Conservation (phyloP, 352 stramenopile species). For the Phytopythium vexans region DNA sequence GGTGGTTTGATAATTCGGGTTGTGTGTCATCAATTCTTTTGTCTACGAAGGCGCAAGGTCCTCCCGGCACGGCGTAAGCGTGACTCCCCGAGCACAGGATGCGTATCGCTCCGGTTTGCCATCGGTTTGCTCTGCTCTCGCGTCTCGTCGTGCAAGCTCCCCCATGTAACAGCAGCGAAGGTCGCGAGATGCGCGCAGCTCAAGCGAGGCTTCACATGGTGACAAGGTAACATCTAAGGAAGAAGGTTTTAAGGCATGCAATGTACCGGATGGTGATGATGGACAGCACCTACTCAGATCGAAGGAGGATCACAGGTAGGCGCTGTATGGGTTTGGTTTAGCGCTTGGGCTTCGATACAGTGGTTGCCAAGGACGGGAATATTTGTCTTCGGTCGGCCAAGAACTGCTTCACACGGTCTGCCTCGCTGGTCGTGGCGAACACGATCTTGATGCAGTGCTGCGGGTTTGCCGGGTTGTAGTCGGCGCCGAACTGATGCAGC, state of each 20-base stretch:
- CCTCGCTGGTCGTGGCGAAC: constrained; percentile 44
- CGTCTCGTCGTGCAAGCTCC: too few species aligned
- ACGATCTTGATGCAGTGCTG: constrained; percentile 58
- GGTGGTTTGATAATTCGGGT: constrained; percentile 31
- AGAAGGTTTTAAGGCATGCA: too few species aligned
- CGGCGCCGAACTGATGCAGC: constrained; percentile 58
- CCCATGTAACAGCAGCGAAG: too few species aligned
- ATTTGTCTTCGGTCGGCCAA: constrained; percentile 8
- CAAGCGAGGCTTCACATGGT: too few species aligned
- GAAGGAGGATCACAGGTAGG: too few species aligned
- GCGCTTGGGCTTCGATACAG: too few species aligned
- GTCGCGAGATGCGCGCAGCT: too few species aligned
- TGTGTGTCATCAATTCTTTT: constrained; percentile 23
- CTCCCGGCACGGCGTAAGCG: constrained; percentile 53
- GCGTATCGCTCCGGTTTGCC: neutral
- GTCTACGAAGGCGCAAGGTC: constrained; percentile 53
- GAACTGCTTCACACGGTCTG: constrained; percentile 38
- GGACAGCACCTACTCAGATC: too few species aligned
- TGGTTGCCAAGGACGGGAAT: neutral
- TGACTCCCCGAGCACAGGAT: neutral
- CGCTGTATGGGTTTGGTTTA: too few species aligned
- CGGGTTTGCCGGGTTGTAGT: constrained; percentile 55
- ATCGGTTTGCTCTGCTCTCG: constrained; percentile 3
- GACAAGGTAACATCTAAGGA: too few species aligned
- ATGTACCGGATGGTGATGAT: too few species aligned